A percentile compares a stretch with the other conserved stretches of the same genome.
Evolutionary conservation across 1,139 yeast genomes (phyloP).

Genomic region (Yamadazyma triangularis): DNA sequence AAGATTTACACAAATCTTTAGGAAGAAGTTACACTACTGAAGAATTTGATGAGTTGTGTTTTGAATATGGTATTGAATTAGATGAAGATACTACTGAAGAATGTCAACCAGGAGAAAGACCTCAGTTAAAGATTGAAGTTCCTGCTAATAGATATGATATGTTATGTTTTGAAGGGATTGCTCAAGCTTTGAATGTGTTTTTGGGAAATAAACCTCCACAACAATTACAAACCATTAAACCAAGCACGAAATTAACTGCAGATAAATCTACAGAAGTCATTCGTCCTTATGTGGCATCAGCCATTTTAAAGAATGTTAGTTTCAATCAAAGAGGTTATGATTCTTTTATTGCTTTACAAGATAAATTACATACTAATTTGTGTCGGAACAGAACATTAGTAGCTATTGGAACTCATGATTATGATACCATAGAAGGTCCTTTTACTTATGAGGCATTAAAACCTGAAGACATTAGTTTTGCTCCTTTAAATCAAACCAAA

Average conservation of each 20-base stretch:
- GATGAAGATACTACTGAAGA: slow-evolving; percentile 94
- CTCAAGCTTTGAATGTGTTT: slow-evolving; percentile 90
- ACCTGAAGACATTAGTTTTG: slow-evolving; percentile 74
- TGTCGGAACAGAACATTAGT: slow-evolving; percentile 97
- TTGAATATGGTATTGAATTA: slow-evolving; percentile 94
- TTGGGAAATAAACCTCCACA: slow-evolving; percentile 70
- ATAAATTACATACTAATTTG: slow-evolving; percentile 88
- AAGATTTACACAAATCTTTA: slow-evolving; percentile 77
- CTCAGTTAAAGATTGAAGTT: slow-evolving; percentile 92
- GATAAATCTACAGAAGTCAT: slow-evolving; percentile 66
- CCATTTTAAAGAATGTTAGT: slow-evolving; percentile 76
- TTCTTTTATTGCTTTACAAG: slow-evolving; percentile 94
- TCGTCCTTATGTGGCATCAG: slow-evolving; percentile 94
- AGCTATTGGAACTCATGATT: slow-evolving; percentile 97
- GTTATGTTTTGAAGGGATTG: slow-evolving; percentile 97
- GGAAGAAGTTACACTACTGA: slow-evolving; percentile 81
- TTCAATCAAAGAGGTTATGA: slow-evolving; percentile 85
- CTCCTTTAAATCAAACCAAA: slow-evolving; percentile 81
- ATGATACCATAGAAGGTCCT: slow-evolving; percentile 77
- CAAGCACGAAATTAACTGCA: slow-evolving; percentile 64
- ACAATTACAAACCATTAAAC: slow-evolving; percentile 53
- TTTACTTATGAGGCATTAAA: slow-evolving; percentile 83
- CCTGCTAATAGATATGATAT: slow-evolving; percentile 98
- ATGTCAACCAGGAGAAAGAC: slow-evolving; percentile 77
- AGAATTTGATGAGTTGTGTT: slow-evolving; percentile 95